Percentiles rank a stretch among this genome's conserved stretches.
These are phyloP conservation scores for Aspergillus sclerotiicarbonarius DNA, from an alignment of 495 filamentous ascomycete genomes.

Conservation along the genomic window DNA sequence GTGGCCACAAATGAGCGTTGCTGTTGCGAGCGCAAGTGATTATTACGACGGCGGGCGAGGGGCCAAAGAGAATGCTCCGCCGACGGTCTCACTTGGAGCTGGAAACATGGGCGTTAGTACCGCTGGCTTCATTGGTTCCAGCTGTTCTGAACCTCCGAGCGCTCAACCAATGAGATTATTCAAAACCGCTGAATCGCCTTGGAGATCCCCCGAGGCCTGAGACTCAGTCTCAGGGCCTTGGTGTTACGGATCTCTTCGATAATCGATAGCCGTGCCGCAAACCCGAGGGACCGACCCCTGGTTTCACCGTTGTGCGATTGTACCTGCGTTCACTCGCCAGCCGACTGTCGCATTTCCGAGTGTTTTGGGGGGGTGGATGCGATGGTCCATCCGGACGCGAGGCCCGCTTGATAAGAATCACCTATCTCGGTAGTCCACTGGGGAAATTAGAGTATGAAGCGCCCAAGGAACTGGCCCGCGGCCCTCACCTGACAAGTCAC, in stretches of 20 bases:
- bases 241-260: neutral
- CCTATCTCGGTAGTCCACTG: neutral
- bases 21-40: conserved; percentile 20
- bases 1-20: conserved; percentile 25
- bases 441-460: conserved; percentile 1
- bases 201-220: neutral
- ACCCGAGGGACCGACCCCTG: too few species aligned
- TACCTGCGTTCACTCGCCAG: too few species aligned
- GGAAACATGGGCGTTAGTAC: neutral
- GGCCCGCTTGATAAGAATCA: neutral
- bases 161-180: neutral
- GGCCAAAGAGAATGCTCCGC: conserved; percentile 5
- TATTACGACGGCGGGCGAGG: conserved; percentile 12
- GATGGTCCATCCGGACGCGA: neutral
- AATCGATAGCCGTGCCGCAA: too few species aligned
- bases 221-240: neutral
- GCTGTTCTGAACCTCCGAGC: conserved; percentile 14
- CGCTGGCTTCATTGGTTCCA: conserved; percentile 27
- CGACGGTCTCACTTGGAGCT: neutral
- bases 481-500: neutral
- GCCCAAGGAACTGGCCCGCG: neutral
- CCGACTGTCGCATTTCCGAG: neutral
- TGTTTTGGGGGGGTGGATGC: neutral
- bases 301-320: too few species aligned
- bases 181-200: neutral